Percentiles rank a stretch among this genome's conserved stretches.
Evolutionary conservation across 495 filamentous ascomycete genomes (phyloP).

Genomic region (Aspergillus affinis): DNA sequence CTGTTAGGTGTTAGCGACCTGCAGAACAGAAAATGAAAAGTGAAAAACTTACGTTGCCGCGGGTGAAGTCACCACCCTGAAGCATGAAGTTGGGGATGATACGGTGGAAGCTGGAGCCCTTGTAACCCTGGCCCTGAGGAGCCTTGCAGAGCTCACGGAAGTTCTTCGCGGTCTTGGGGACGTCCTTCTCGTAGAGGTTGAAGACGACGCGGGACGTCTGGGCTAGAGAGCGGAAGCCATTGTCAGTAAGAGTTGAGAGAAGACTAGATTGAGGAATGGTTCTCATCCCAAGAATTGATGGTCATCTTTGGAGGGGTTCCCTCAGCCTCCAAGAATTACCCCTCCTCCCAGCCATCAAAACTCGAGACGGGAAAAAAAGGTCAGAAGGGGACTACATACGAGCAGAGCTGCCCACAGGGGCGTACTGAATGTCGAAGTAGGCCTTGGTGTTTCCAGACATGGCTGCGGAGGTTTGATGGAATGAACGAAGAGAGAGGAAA

Average conservation of each 20-base stretch:
- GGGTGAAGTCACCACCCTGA: constrained; percentile 98
- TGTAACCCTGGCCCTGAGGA: constrained; percentile 86
- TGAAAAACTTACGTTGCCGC: constrained; percentile 67
- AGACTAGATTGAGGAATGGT: too few relatives aligned
- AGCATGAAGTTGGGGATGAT: constrained; percentile 99
- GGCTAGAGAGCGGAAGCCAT: constrained; percentile 43
- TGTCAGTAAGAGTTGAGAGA: constrained; percentile 16
- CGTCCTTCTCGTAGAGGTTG: constrained; percentile 80
- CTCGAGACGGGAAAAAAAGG: constrained; percentile 5
- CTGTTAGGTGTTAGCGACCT: constrained; percentile 16
- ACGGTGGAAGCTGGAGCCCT: constrained; percentile 89
- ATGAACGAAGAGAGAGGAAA: constrained; percentile 52
- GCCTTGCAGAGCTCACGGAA: constrained; percentile 95
- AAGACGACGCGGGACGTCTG: constrained; percentile 84
- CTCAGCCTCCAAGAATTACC: constrained; percentile 4
- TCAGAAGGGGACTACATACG: constrained; percentile 51
- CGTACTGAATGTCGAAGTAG: constrained; percentile 65
- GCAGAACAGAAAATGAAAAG: background rate
- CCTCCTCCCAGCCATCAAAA: background rate
- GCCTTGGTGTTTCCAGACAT: constrained; percentile 61
- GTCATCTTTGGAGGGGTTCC: background rate
- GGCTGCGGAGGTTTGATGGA: constrained; percentile 60
- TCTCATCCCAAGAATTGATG: background rate
- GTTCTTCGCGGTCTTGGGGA: constrained; percentile 94
- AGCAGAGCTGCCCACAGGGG: constrained; percentile 56